A percentile compares a stretch with the other conserved stretches of the same genome.
Evolutionary conservation across 2,329 filamentous ascomycete species (phyloP).

Genomic region (Botryosphaeria dothidea): DNA sequence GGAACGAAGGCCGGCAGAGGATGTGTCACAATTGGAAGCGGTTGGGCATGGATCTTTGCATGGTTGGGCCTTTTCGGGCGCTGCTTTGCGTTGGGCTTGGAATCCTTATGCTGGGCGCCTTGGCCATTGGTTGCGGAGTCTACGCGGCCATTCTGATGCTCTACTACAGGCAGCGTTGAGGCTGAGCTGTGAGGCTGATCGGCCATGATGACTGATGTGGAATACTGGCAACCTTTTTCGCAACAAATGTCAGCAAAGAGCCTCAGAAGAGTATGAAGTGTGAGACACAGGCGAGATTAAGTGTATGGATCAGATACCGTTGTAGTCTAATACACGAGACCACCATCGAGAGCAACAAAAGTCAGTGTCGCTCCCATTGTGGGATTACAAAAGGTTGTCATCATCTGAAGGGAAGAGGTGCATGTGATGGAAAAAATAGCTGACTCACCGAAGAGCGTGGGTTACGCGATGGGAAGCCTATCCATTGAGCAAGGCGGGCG

Average conservation of each 20-base stretch:
- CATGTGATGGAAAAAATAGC: not conserved
- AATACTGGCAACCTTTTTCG: not conserved
- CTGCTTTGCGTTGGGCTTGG: conserved; percentile 21
- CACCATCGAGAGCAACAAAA: conserved; percentile 34
- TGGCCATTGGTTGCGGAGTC: conserved; percentile 4
- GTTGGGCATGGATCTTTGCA: conserved; percentile 76
- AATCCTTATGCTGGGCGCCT: not conserved
- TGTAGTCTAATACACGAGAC: conserved; percentile 37
- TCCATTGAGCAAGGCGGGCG: not conserved
- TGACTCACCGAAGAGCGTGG: conserved; percentile 11
- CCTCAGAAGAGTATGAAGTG: not conserved
- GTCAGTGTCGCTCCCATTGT: conserved; percentile 24
- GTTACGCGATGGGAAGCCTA: not conserved
- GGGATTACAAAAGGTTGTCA: conserved; percentile 22
- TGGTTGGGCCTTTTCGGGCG: conserved; percentile 55
- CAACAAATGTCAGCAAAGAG: not conserved
- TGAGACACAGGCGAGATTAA: not conserved
- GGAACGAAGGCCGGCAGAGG: conserved; percentile 87
- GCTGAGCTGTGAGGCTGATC: not conserved
- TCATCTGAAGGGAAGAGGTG: conserved; percentile 12
- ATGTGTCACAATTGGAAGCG: conserved; percentile 77
- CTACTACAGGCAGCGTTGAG: not conserved
- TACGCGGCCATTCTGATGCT: conserved; percentile 1
- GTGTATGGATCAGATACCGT: conserved; percentile 39
- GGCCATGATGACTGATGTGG: not conserved